Evolutionary conservation across 495 filamentous ascomycete genomes (phyloP), one percentile per base, ranked within the genome.

Genomic region (Ascobolus immersus): DNA sequence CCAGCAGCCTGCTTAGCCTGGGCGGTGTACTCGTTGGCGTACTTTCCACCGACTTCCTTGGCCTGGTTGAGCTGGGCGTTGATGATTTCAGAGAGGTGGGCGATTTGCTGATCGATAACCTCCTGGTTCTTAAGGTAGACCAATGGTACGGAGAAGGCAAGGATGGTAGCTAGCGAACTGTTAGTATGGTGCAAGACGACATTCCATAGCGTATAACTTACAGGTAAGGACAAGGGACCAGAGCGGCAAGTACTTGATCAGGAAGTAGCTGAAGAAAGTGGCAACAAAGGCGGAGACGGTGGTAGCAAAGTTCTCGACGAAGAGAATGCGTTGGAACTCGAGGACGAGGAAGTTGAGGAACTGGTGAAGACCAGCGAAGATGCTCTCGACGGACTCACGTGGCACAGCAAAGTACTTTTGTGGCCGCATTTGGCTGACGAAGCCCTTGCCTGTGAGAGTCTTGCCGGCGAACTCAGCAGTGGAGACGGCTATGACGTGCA

Each of bases 311-410:
- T 94, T 94, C 69, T 99, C 86, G 33, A 72, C 86, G 44, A 90
- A 99, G 34, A 94, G 44, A 45, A 99, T 67, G 38, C 89, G 71
- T 65, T 99, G 86, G 52, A 77, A 71, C 58, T 99, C 86, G 41
- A 99, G 80, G 42, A 92, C 63, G 56, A 93, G 80, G 58, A 99
- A 99, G 64, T 99, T 92, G 55, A 82, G 56, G 31, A 99, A 61
- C 54, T 93, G 81, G 51, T 84, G 75, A 20, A 84, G 50, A 48
- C 94, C 86, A 40, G 79, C 81, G 33, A 81, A 60, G 11, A 79
- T 47, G 34, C 61, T 56, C 44, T 94, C 78, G 10, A 91, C 57
- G 6, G 76, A 77, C 42, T 86, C 77, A 44, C 74, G 68, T 7
- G 81, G 71, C 24, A 99, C 60, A 17, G 78, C 91, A 55, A 82